Conservation (phyloP, 2,329 filamentous ascomycete species). For the Ceratocystis diversiconidia region DNA sequence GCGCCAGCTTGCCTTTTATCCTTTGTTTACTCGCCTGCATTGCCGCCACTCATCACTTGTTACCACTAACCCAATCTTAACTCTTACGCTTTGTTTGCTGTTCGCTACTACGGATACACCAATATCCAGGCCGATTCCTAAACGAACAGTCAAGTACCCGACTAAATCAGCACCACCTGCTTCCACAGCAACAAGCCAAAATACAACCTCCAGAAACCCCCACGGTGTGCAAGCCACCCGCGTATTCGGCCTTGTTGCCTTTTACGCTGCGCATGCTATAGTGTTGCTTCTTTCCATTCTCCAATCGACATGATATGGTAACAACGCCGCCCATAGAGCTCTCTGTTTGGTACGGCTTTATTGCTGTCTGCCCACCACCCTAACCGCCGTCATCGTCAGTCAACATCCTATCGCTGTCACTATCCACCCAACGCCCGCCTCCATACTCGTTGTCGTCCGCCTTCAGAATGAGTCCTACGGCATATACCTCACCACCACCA, state of each 20-base stretch:
- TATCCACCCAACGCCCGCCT: too few relatives aligned
- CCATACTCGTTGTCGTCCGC: not conserved
- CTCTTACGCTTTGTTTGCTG: not conserved
- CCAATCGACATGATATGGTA: not conserved
- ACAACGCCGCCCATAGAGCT: not conserved
- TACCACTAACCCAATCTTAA: not conserved
- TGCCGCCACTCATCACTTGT: not conserved
- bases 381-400: not conserved
- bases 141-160: not conserved
- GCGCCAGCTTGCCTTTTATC: not conserved
- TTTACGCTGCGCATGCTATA: not conserved
- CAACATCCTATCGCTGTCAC: not conserved
- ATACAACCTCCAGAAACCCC: not conserved
- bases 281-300: not conserved
- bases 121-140: not conserved
- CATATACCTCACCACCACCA: constrained; percentile 9
- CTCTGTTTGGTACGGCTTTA: constrained; percentile 1
- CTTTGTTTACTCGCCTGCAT: not conserved
- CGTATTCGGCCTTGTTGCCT: not conserved
- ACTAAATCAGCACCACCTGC: not conserved
- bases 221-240: not conserved
- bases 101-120: not conserved
- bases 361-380: not conserved
- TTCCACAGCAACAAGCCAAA: constrained; percentile 2
- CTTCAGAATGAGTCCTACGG: constrained; percentile 14